Percentiles rank a stretch among this genome's conserved stretches.
Conservation (phyloP, 2,329 filamentous ascomycete species). For the Juglanconis sp. region DNA sequence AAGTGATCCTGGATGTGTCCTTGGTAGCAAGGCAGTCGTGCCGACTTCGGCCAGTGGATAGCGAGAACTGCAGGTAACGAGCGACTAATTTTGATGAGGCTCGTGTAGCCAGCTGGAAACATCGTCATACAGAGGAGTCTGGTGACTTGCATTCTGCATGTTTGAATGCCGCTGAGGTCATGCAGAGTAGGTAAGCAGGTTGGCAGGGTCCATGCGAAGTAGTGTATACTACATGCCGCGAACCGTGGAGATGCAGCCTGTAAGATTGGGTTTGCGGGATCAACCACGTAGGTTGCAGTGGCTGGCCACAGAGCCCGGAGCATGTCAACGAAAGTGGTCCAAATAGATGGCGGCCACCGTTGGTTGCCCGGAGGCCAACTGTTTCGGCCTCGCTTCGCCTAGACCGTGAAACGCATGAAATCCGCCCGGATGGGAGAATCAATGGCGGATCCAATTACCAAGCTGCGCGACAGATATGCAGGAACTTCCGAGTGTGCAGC, state of each 20-base stretch:
- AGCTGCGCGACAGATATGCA: constrained; percentile 16
- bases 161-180: neutral
- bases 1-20: no score
- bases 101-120: neutral
- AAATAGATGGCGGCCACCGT: constrained; percentile 11
- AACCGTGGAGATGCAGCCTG: neutral
- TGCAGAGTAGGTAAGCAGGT: no score
- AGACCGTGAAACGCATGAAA: constrained; percentile 10
- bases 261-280: neutral
- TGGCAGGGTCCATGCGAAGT: neutral
- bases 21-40: no score
- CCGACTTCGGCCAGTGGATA: neutral
- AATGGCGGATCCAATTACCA: constrained; percentile 2
- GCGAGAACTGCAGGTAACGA: neutral
- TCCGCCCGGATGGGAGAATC: neutral
- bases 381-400: constrained; percentile 9
- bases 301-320: neutral
- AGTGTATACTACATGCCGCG: no score
- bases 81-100: neutral
- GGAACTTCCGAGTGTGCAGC: neutral
- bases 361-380: constrained; percentile 1
- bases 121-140: neutral
- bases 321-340: neutral
- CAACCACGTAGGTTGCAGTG: no score
- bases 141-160: neutral